phyloP scores from a whole-genome alignment of 441 rosid species.

The Syzygium syzygioides region DNA sequence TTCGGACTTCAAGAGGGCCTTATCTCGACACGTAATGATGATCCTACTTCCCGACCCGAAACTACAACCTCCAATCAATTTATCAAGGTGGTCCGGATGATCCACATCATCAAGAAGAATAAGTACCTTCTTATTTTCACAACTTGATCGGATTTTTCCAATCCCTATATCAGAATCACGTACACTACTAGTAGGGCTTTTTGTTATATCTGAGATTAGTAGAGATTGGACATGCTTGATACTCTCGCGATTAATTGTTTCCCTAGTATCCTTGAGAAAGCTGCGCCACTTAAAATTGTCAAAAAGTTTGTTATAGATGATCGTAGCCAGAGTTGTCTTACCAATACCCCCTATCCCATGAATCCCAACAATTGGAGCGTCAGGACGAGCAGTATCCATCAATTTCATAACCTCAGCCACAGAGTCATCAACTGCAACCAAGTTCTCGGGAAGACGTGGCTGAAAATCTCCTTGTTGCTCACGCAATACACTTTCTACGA shows the following conservation, averaged over 20 bases:
- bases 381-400: accelerated
- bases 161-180: not conserved
- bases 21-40: not conserved
- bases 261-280: not conserved
- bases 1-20: not conserved
- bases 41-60: not conserved
- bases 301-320: accelerated
- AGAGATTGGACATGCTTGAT: not conserved
- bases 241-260: not conserved
- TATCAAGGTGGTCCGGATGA: not conserved
- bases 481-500: accelerated
- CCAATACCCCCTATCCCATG: not conserved
- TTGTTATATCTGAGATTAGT: accelerated
- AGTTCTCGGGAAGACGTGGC: accelerated
- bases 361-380: not conserved
- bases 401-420: not conserved
- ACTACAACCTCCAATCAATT: not conserved
- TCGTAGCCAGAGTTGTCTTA: not conserved
- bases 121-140: not conserved
- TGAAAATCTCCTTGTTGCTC: accelerated
- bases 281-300: accelerated
- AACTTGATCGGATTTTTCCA: not conserved
- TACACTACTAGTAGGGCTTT: accelerated
- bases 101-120: not conserved
- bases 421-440: not conserved